Evolutionary conservation across 2,329 filamentous ascomycete genomes (phyloP).

Genomic region (Ascochyta pisi): DNA sequence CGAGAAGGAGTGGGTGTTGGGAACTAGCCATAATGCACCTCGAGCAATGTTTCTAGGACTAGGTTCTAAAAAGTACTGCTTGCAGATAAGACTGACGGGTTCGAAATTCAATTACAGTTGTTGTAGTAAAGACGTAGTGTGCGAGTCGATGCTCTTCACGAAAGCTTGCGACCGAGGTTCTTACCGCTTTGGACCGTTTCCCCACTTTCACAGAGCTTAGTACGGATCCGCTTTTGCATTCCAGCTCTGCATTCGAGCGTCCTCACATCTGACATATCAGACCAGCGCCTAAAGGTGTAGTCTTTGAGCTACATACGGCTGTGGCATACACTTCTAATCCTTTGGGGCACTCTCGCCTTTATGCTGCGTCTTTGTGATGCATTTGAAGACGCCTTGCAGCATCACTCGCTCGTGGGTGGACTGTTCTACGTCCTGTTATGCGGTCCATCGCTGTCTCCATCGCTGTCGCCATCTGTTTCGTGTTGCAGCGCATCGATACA

Average conservation of each 20-base stretch:
- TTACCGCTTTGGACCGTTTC: not conserved
- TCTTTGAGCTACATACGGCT: not conserved
- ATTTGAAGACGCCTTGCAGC: not conserved
- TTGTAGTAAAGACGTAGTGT: not conserved
- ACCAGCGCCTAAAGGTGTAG: not conserved
- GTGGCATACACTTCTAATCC: not conserved
- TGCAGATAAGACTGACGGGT: not conserved
- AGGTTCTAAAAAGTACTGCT: not conserved
- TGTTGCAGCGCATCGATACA: not conserved
- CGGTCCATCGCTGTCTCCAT: not conserved
- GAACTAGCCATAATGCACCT: conserved; percentile 1
- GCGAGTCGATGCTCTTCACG: conserved; percentile 8
- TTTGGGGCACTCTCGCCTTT: not conserved
- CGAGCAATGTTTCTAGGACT: not conserved
- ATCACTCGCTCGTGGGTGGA: not conserved
- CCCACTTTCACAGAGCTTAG: conserved; percentile 4
- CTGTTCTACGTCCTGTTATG: not conserved
- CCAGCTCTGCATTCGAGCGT: not conserved
- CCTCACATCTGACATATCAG: not conserved
- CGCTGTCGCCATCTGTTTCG: not conserved
- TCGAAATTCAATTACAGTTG: not conserved
- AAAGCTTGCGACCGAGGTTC: conserved; percentile 7
- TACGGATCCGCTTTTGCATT: not conserved
- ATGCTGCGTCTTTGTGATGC: not conserved
- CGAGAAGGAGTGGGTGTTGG: conserved; percentile 38